Evolutionary conservation across 1,284 basidiomycete genomes (phyloP), one percentile per base, ranked within the genome.

Genomic region (Leucoagaricus sp.): DNA sequence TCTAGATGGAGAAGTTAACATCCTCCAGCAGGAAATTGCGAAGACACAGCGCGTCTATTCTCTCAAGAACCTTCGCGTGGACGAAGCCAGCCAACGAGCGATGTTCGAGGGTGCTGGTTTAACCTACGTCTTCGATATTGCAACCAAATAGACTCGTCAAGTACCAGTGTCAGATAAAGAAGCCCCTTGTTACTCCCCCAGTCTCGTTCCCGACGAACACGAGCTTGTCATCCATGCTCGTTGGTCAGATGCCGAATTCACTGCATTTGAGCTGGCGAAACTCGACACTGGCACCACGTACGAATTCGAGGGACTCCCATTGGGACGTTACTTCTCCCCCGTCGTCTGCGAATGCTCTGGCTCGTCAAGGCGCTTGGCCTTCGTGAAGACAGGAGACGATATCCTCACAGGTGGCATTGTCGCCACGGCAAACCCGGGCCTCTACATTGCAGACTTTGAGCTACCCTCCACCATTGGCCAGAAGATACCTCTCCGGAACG

Each of bases 211-310:
- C 34, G 76, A 75, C 10, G 68, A 72, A 12, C 71, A 70, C 6
- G 67, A 84, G 49, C 66, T 86, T 10, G 70, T 88, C 19, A 64
- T 90, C 12, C 87, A 89, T 48, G 80, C 81, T 7, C 80, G 84
- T 17, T 90, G 87, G 87, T 87, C 86, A 0, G 79, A 89, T 62
- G 72, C 72, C 2, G 67, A 77, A 57, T 87, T 87, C 66, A 82
- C 85, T 1, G 76, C 80, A 5, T 80, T 90, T 60, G 87, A 90
- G 68, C 60, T 90, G 29, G 82, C 85, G 3, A 75, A 88, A 63
- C 56, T 86, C 5, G 65, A 67, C 7, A 72, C 77, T 2, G 76
- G 74, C 2, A 63, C 64, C 4, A 77, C 76, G 0, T 77, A 79
- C 63, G 79, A 83, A 55, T 57, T 89, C 25, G 69, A 68, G 8